Conservation (phyloP, 1,284 basidiomycete genomes). For the Inonotus obliquus region DNA sequence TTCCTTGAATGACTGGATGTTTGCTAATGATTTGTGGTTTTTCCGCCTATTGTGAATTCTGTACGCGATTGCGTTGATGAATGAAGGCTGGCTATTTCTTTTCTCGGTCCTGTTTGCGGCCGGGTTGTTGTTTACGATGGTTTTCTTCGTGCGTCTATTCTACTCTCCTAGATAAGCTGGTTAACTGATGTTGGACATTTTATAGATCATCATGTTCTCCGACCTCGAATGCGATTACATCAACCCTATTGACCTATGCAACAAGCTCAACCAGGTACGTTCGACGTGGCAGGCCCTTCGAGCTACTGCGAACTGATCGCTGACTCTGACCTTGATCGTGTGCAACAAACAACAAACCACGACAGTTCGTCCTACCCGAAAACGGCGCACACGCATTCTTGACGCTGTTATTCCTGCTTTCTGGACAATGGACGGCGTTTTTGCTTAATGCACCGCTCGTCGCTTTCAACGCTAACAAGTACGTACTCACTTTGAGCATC, state of each 20-base stretch:
- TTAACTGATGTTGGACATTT: not conserved
- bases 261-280: constrained; percentile 95
- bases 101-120: constrained; percentile 92
- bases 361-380: constrained; percentile 95
- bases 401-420: constrained; percentile 83
- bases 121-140: constrained; percentile 92
- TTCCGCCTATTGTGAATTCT: not conserved
- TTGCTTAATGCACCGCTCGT: constrained; percentile 89
- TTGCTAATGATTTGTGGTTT: not conserved
- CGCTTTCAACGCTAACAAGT: constrained; percentile 94
- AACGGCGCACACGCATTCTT: constrained; percentile 93
- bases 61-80: not conserved
- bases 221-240: constrained; percentile 99
- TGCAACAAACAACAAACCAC: constrained; percentile 54
- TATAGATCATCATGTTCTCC: constrained; percentile 99
- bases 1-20: not conserved
- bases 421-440: constrained; percentile 95
- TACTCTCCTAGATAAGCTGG: not conserved
- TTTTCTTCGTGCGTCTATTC: constrained; percentile 83
- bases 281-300: constrained; percentile 21
- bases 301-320: not conserved
- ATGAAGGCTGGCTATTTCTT: constrained; percentile 85
- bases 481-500: constrained; percentile 29
- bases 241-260: constrained; percentile 99
- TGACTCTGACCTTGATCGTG: not conserved